phyloP scores from a whole-genome alignment of 2,329 filamentous ascomycete genomes.

The Botrytis deweyae region DNA sequence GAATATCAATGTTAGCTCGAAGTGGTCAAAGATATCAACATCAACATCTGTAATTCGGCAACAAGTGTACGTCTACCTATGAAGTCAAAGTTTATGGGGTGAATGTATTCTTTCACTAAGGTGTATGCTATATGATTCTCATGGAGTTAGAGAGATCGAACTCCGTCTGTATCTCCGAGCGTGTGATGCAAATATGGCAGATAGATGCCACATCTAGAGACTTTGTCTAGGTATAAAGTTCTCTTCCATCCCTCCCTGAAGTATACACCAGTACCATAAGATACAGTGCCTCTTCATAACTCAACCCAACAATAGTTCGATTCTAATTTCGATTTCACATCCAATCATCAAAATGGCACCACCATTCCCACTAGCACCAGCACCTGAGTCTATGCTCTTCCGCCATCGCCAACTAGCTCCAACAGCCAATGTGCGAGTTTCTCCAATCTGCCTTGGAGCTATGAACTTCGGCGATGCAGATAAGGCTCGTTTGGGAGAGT shows the following conservation, averaged over 20 bases:
- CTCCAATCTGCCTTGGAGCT: constrained; percentile 62
- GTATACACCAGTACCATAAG: neutral
- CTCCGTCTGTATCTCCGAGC: neutral
- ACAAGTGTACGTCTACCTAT: neutral
- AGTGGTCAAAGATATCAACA: neutral
- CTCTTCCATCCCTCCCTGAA: neutral
- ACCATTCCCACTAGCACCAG: constrained; percentile 30
- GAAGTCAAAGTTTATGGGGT: neutral
- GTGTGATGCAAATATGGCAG: neutral
- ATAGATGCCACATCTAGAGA: neutral
- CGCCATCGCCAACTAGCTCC: constrained; percentile 66
- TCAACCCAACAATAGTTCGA: neutral
- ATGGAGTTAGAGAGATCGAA: neutral
- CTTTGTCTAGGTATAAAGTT: constrained; percentile 2
- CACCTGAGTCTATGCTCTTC: constrained; percentile 58
- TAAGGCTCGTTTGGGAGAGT: constrained; percentile 48
- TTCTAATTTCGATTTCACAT: neutral
- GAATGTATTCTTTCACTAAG: neutral
- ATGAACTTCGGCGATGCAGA: constrained; percentile 64
- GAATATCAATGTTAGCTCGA: neutral
- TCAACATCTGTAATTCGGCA: neutral
- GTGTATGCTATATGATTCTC: neutral
- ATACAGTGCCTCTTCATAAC: neutral
- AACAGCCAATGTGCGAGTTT: constrained; percentile 63
- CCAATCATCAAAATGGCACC: neutral